These are phyloP conservation scores for Pholiota conissans DNA, from an alignment of 768 basidiomycete species.

Conservation along the genomic window DNA sequence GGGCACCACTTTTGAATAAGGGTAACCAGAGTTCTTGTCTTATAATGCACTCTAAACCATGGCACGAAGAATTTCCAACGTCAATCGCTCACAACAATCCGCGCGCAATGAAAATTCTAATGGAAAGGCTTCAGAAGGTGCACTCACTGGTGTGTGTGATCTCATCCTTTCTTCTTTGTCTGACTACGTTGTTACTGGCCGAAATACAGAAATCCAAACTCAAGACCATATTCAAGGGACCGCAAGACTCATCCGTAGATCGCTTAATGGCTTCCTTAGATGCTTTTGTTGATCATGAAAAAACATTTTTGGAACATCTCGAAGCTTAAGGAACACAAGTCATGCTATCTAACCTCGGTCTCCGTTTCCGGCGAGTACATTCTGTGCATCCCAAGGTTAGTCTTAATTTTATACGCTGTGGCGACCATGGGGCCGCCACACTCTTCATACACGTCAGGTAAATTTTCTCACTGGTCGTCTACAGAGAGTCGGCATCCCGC, in stretches of 20 bases:
- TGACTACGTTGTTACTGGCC: background rate
- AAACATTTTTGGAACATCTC: slow-evolving; percentile 33
- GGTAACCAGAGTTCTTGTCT: slow-evolving; percentile 32
- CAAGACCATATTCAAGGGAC: slow-evolving; percentile 24
- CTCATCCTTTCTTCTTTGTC: background rate
- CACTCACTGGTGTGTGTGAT: slow-evolving; percentile 27
- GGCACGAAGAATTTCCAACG: slow-evolving; percentile 31
- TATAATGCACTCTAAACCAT: slow-evolving; percentile 38
- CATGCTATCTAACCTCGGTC: slow-evolving; percentile 22
- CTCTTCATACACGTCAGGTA: background rate
- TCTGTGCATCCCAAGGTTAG: slow-evolving; percentile 36
- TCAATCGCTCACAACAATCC: slow-evolving; percentile 34
- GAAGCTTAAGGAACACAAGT: slow-evolving; percentile 21
- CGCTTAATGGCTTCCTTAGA: slow-evolving; percentile 38
- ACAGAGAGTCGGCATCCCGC: slow-evolving; percentile 35
- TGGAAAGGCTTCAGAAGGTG: slow-evolving; percentile 30
- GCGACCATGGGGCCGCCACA: background rate
- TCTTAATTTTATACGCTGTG: background rate
- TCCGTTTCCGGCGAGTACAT: slow-evolving; percentile 29
- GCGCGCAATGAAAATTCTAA: slow-evolving; percentile 31
- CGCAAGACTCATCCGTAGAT: slow-evolving; percentile 33
- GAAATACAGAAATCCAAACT: slow-evolving; percentile 24
- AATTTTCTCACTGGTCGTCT: background rate
- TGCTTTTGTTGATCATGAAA: slow-evolving; percentile 40
- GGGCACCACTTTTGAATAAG: slow-evolving; percentile 37